Percentiles rank a stretch among this genome's conserved stretches.
phyloP scores from a whole-genome alignment of 306 rosid species.

The Prunus kanzakura region DNA sequence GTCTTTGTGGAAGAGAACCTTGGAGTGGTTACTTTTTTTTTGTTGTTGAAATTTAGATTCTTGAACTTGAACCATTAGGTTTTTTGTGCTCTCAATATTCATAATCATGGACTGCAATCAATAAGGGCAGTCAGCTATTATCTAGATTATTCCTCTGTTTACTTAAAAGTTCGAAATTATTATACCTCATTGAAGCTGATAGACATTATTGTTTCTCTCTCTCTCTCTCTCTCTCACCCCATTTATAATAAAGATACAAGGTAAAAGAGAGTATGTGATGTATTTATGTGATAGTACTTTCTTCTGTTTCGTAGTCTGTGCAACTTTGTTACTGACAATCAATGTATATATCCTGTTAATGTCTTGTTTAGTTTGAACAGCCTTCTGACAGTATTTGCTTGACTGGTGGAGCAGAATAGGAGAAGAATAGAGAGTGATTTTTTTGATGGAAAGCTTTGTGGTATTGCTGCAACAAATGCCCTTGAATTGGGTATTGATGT shows the following conservation, averaged over 20 bases:
- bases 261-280: not conserved
- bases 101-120: not conserved
- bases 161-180: too few species aligned
- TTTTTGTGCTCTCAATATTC: too few species aligned
- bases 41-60: not conserved
- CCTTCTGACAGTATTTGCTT: slow-evolving; percentile 6
- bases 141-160: not conserved
- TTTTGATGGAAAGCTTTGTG: slow-evolving; percentile 81
- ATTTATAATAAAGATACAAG: not conserved
- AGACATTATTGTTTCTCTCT: not conserved
- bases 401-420: slow-evolving; percentile 60
- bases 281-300: not conserved
- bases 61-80: not conserved
- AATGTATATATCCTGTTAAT: not conserved
- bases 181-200: too few species aligned
- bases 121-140: not conserved
- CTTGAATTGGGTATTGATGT: slow-evolving; percentile 98
- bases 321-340: not conserved
- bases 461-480: slow-evolving; percentile 97
- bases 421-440: slow-evolving; percentile 83
- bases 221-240: not conserved
- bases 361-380: slow-evolving; percentile 10
- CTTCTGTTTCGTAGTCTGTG: not conserved
- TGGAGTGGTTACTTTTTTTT: too few species aligned
- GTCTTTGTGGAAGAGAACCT: not conserved